phyloP scores from a whole-genome alignment of 768 basidiomycete genomes.

The Guyanaporus albipodus region DNA sequence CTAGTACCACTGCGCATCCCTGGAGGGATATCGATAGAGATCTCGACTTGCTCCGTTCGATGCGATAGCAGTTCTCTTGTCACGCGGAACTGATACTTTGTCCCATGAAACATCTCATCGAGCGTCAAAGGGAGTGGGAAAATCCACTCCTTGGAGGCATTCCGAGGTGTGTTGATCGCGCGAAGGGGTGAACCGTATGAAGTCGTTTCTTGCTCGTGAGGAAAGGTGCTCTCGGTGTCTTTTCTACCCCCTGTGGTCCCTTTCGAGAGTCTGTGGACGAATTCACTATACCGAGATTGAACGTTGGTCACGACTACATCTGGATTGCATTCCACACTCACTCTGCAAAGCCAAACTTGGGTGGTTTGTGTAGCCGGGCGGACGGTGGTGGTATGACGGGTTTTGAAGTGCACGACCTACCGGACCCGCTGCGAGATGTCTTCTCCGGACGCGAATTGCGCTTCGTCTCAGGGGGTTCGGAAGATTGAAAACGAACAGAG shows the following conservation, averaged over 20 bases:
- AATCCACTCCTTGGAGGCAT: slow-evolving; percentile 56
- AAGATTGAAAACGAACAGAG: slow-evolving; percentile 12
- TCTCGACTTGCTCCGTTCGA: slow-evolving; percentile 48
- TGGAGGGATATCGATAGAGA: slow-evolving; percentile 57
- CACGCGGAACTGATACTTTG: slow-evolving; percentile 54
- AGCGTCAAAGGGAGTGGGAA: slow-evolving; percentile 59
- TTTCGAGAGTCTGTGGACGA: slow-evolving; percentile 27
- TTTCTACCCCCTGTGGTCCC: slow-evolving; percentile 7
- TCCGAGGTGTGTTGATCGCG: slow-evolving; percentile 37
- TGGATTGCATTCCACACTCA: slow-evolving; percentile 13
- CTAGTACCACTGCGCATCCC: slow-evolving; percentile 60
- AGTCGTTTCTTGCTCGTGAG: slow-evolving; percentile 15
- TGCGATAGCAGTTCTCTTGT: slow-evolving; percentile 51
- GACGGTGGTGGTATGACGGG: slow-evolving; percentile 31
- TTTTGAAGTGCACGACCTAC: slow-evolving; percentile 17
- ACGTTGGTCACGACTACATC: slow-evolving; percentile 6
- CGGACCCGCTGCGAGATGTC: slow-evolving; percentile 8
- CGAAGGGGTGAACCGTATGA: slow-evolving; percentile 37
- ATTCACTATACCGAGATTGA: slow-evolving; percentile 19
- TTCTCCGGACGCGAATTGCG: slow-evolving; percentile 10
- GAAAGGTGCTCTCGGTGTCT: neutral
- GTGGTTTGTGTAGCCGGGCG: slow-evolving; percentile 15
- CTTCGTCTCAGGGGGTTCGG: slow-evolving; percentile 3
- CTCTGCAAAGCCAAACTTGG: slow-evolving; percentile 27
- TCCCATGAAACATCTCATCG: slow-evolving; percentile 58